Evolutionary conservation across 352 stramenopile species (phyloP).

Genomic region (Phytophthora palmivora): DNA sequence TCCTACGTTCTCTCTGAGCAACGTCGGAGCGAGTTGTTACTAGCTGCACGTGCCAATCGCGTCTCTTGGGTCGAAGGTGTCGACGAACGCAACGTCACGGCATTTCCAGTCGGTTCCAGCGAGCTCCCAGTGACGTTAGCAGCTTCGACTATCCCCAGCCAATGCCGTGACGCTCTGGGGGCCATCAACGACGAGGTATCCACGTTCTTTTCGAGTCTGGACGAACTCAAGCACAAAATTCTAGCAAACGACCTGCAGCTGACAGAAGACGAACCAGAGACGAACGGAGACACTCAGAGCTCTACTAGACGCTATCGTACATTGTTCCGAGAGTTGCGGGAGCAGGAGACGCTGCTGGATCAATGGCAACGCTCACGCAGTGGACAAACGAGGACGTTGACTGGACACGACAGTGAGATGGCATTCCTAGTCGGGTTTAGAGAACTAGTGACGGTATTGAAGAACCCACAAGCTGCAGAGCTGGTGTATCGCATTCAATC

Average conservation of each 20-base stretch:
- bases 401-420: constrained; percentile 57
- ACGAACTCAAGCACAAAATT: constrained; percentile 55
- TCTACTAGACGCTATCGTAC: constrained; percentile 32
- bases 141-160: constrained; percentile 17
- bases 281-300: neutral
- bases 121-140: constrained; percentile 1
- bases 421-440: constrained; percentile 67
- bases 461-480: constrained; percentile 65
- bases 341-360: constrained; percentile 45
- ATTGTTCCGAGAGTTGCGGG: constrained; percentile 55
- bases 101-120: constrained; percentile 1
- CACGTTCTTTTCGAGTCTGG: constrained; percentile 40
- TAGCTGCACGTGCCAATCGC: constrained; percentile 70
- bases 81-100: constrained; percentile 20
- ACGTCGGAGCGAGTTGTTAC: constrained; percentile 73
- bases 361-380: constrained; percentile 54
- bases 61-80: constrained; percentile 77
- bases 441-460: constrained; percentile 66
- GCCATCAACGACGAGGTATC: constrained; percentile 47
- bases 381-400: constrained; percentile 37
- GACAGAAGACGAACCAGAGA: constrained; percentile 19
- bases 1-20: constrained; percentile 75
- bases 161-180: constrained; percentile 58
- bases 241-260: constrained; percentile 41
- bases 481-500: constrained; percentile 84